These are phyloP conservation scores for Puccinia hordei DNA, from an alignment of 1,284 basidiomycete species.

Conservation along the genomic window DNA sequence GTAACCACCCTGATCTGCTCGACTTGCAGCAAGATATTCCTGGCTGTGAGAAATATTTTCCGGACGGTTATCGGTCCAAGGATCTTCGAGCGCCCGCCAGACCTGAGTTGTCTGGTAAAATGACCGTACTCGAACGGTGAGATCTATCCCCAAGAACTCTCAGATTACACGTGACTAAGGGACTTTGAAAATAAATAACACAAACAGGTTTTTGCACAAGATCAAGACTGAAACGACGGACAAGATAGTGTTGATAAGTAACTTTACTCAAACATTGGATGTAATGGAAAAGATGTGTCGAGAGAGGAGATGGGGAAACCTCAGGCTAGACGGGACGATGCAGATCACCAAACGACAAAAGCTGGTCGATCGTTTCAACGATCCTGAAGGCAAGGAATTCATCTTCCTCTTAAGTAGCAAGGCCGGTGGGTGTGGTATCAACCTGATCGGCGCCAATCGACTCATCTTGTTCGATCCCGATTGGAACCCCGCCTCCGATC, in stretches of 20 bases:
- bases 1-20: constrained; percentile 94
- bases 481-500: constrained; percentile 98
- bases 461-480: constrained; percentile 95
- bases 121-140: constrained; percentile 87
- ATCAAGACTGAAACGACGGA: constrained; percentile 80
- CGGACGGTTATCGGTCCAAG: constrained; percentile 73
- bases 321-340: constrained; percentile 93
- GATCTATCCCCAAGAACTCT: background rate
- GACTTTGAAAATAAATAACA: background rate
- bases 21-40: constrained; percentile 82
- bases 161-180: background rate
- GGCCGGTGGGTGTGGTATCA: constrained; percentile 97
- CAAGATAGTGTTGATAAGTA: constrained; percentile 98
- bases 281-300: constrained; percentile 85
- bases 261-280: constrained; percentile 96
- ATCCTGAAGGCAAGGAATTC: constrained; percentile 91
- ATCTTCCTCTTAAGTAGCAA: constrained; percentile 94
- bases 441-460: constrained; percentile 94
- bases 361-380: constrained; percentile 94
- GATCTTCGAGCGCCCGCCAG: constrained; percentile 60
- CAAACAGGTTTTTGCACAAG: constrained; percentile 75
- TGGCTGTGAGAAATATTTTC: constrained; percentile 80
- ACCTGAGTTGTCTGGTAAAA: constrained; percentile 75
- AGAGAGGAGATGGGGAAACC: constrained; percentile 77
- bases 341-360: constrained; percentile 91